These are phyloP conservation scores for Hypsizygus marmoreus DNA, from an alignment of 768 basidiomycete genomes.

Conservation along the genomic window DNA sequence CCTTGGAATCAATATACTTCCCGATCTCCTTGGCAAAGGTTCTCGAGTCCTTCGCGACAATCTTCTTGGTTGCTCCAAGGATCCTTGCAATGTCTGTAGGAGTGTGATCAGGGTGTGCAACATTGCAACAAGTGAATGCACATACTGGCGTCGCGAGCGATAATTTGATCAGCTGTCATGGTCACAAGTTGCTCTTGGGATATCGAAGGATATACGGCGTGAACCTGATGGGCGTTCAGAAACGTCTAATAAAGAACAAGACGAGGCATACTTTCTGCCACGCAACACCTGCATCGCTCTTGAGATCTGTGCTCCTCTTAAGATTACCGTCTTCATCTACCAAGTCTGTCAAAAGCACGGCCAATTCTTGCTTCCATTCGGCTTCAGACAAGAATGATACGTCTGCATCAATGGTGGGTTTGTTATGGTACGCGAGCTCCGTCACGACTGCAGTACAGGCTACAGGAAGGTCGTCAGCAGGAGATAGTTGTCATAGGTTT, in stretches of 20 bases:
- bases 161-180: slow-evolving; percentile 54
- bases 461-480: slow-evolving; percentile 19
- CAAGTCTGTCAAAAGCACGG: slow-evolving; percentile 57
- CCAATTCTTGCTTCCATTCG: slow-evolving; percentile 61
- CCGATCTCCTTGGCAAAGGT: slow-evolving; percentile 54
- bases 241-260: neutral
- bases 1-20: slow-evolving; percentile 69
- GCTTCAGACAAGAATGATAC: slow-evolving; percentile 55
- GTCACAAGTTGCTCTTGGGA: slow-evolving; percentile 46
- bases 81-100: slow-evolving; percentile 42
- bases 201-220: slow-evolving; percentile 61
- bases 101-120: neutral
- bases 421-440: slow-evolving; percentile 57
- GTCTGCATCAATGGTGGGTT: slow-evolving; percentile 58
- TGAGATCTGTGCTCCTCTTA: slow-evolving; percentile 53
- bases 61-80: slow-evolving; percentile 55
- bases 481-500: neutral
- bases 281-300: slow-evolving; percentile 61
- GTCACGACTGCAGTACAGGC: slow-evolving; percentile 71
- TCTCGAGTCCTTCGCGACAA: slow-evolving; percentile 51
- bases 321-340: slow-evolving; percentile 58
- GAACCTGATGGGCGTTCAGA: slow-evolving; percentile 40
- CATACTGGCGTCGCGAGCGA: slow-evolving; percentile 48
- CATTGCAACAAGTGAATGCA: neutral
- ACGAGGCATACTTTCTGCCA: slow-evolving; percentile 53